Percentiles rank a stretch among this genome's conserved stretches.
phyloP scores from a whole-genome alignment of 225 moss, liverwort and hornwort genomes.

The Polytrichum formosum region DNA sequence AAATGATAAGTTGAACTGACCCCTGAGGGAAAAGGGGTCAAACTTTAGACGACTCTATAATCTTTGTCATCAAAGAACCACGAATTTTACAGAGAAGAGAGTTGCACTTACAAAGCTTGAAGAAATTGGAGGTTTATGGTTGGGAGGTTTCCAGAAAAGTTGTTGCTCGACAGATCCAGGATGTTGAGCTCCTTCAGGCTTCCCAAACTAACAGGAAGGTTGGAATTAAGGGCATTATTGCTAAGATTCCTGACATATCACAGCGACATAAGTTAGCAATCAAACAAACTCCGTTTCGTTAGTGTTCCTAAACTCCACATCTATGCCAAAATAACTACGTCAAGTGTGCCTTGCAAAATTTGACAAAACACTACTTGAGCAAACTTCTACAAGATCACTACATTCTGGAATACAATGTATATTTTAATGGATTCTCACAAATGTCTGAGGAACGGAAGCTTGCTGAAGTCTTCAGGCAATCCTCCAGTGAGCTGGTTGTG shows the following conservation, averaged over 20 bases:
- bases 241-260: constrained; percentile 34
- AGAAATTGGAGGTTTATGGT: constrained; percentile 17
- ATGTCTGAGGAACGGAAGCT: constrained; percentile 20
- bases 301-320: too few relatives aligned
- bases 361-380: too few relatives aligned
- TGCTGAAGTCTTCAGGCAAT: constrained; percentile 23
- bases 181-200: constrained; percentile 24
- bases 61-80: too few relatives aligned
- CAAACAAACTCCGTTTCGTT: too few relatives aligned
- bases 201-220: constrained; percentile 13
- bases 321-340: too few relatives aligned
- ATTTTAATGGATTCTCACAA: constrained; percentile 26
- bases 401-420: too few relatives aligned
- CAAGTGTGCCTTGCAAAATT: too few relatives aligned
- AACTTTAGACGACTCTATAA: too few relatives aligned
- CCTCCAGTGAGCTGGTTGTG: constrained; percentile 30
- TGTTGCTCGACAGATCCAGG: constrained; percentile 41
- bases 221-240: constrained; percentile 27
- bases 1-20: too few relatives aligned
- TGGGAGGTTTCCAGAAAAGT: constrained; percentile 24
- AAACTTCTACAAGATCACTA: too few relatives aligned
- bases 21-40: too few relatives aligned
- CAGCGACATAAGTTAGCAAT: background rate
- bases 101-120: constrained; percentile 31
- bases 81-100: background rate